Base-by-base conservation (phyloP, 176 grass and related monocot genomes). In the Paspalum vaginatum region DNA sequence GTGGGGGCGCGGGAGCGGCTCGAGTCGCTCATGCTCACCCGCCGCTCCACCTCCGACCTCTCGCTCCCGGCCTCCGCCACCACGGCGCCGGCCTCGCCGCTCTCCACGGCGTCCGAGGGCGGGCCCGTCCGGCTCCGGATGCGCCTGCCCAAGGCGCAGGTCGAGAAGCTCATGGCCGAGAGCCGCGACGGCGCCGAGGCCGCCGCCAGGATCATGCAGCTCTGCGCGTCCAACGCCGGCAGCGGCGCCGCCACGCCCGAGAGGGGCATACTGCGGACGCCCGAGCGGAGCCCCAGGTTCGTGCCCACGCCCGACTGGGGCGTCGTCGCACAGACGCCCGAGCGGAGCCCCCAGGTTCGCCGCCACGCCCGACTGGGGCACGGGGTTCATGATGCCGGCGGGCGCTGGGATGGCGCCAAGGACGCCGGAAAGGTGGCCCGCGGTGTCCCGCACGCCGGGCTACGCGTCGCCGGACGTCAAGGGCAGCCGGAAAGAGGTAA, bases 181-280 rank as follows among this genome's bases (percentile, higher is more conserved):
- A 91, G 94, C 86, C 77, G 85, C 0, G 91, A 93, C 85, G 21
- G 86, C 17, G 64, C 72, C 15, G 91, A 97, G 81, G 91, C 86
- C 4, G 94, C 94, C 7, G 91, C 89, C 21, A 93, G 88, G 80
- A 93, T 97, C 77, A 97, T 97, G 94, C 74, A 93, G 73, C 94
- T 97, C 4, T 93, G 88, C 81, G 76, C 77, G 1, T 46, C 83
- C 6, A 37, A 46, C 22, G 78, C 58, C 9, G 54, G 38, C 53
- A 97, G 75, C 65, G 49, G 66, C 24, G 82, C 64, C 0, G 50
- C 41, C 42, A 97, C 88, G 70, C 87, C 84, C 4, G 78, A 82
- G 81, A 65, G 79, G 43, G 80, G 55, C 21, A 82, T 75, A 26
- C 57, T 68, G 46, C 68, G 79, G 66, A 84, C 81, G 13, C 87